Evolutionary conservation across 768 basidiomycete genomes (phyloP), one percentile per base, ranked within the genome.

Genomic region (Tricholoma sp.): DNA sequence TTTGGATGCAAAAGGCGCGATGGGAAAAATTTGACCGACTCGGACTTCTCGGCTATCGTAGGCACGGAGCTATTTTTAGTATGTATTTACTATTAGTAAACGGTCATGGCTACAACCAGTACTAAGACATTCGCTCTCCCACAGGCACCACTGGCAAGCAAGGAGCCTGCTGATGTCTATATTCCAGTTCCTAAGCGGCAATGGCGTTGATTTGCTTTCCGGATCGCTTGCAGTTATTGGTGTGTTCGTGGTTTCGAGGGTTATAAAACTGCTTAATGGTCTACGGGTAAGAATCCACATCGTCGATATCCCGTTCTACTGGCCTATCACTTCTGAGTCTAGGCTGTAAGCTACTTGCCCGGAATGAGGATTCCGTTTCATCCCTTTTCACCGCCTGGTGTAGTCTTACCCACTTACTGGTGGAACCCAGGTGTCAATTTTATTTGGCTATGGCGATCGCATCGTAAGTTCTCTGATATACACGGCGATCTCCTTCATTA

Each of bases 301-400:
- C 42, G n/a, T 29, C 44, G 49, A 36, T 24, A n/a, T 33, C 12
- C 11, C 17, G 15, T 12, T 11, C 47, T n/a, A 49, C 32, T 12
- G 33, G 15, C 2, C 45, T 12, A 7, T 15, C 6, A 0, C 24
- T 28, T 9, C 32, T 50, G 11, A 36, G 24, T 24, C 13, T 10
- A 79, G 79, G 62, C 61, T 37, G 69, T 76, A 3, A 70, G 63
- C 59, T 58, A 70, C 58, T 20, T 75, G 17, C 75, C 76, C 11
- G 77, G 77, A n/a, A 59, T 70, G 50, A 67, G 76, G 8, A 59
- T 76, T 24, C 72, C 76, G 1, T 77, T 79, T 60, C 68, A 72
- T 49, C 78, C 78, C 2, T 56, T 76, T 28, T 64, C 59, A 6
- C n/a, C 72, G 10, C 73, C 74, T 28, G 78, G 76, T 18, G 68